Base-by-base conservation (phyloP, 768 basidiomycete species). In the Crassisporium funariophilum region DNA sequence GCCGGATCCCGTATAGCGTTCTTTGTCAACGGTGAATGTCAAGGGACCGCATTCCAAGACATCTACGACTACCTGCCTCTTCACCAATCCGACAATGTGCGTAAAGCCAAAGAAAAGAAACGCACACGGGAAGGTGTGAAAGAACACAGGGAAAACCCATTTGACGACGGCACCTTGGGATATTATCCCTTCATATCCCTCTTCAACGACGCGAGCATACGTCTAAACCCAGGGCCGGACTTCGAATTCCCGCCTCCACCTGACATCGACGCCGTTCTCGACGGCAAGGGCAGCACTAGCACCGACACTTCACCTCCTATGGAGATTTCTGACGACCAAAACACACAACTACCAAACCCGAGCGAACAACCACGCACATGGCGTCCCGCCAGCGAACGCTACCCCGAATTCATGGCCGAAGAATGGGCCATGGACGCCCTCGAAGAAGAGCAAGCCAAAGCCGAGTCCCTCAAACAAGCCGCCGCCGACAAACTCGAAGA, bases 101-200 rank as follows among this genome's bases (percentile, higher is more conserved):
- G 78, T 38, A 88, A 87, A 62, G 77, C 77, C 6, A 82, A 83
- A 57, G 82, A 81, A 47, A 81, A 79, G 60, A 84, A 79, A 57
- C 76, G 78, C 27, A 68, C 75, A n/a, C 78, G 79, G 45, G 80
- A 83, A 60, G 83, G 81, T 40, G 82, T 84, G 37, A 82, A 84
- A 42, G 84, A 88, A 57, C 86, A 87, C 61, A 77, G 78, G 49
- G 88, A 91, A 67, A 94, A 94, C 52, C 80, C 80, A 2, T 90
- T 92, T 58, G 94, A 99, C 63, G 97, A 99, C 63, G 97, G 95
- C 15, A 84, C 88, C 15, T 71, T 97, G 5, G 97, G 97, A 1
- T 99, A 99, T 67, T 98, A 93, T 63, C 93, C 95, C 0, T 86
- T 98, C 71, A 81, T 97, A 53, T 95, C 92, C 4, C 74, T 95